phyloP scores from a whole-genome alignment of 345 rosid genomes.

The Euphorbia pulcherrima region DNA sequence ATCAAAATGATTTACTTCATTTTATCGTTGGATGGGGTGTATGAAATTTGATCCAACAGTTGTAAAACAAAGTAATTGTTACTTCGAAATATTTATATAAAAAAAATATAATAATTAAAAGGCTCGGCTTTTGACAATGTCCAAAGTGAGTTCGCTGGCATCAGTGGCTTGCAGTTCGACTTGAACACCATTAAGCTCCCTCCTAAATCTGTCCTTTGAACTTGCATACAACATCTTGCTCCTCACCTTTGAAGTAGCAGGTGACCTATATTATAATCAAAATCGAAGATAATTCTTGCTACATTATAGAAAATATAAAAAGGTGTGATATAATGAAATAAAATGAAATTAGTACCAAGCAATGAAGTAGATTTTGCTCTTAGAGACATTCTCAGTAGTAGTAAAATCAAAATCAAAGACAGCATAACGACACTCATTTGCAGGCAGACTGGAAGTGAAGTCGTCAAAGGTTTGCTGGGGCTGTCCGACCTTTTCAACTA shows the following conservation, averaged over 20 bases:
- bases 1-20: too few species aligned
- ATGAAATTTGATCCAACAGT: too few species aligned
- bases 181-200: conserved; percentile 30
- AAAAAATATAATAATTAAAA: not conserved
- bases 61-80: not conserved
- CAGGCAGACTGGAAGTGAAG: conserved; percentile 22
- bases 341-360: conserved; percentile 28
- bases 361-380: conserved; percentile 30
- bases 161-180: conserved; percentile 32
- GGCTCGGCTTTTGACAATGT: conserved; percentile 22
- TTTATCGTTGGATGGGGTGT: too few species aligned
- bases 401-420: conserved; percentile 32
- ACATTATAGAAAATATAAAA: too few species aligned
- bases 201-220: conserved; percentile 31
- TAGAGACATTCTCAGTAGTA: conserved; percentile 21
- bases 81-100: too few species aligned
- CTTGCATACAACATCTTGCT: conserved; percentile 31
- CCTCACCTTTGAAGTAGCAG: conserved; percentile 21
- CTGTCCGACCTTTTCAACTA: conserved; percentile 18
- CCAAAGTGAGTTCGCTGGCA: conserved; percentile 25
- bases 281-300: too few species aligned
- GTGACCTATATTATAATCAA: conserved; percentile 20
- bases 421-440: conserved; percentile 29
- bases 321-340: too few species aligned
- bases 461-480: conserved; percentile 16